Evolutionary conservation across 1,139 yeast species (phyloP).

Genomic region (Yarrowia galli): DNA sequence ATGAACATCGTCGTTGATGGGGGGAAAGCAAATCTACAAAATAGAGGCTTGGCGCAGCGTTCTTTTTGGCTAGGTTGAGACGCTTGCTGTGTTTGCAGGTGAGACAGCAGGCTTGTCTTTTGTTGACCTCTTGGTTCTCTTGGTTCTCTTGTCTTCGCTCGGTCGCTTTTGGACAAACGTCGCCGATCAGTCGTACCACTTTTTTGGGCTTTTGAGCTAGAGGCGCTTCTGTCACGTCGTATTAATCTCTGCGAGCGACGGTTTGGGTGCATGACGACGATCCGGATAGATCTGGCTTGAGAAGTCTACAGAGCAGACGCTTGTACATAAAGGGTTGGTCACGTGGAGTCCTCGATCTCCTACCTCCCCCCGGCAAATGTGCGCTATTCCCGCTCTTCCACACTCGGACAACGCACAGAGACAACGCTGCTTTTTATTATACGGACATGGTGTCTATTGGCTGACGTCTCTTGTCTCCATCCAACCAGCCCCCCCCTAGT

Average conservation of each 20-base stretch:
- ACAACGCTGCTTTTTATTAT: not conserved
- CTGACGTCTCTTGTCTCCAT: too few species aligned
- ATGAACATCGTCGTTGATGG: constrained; percentile 25
- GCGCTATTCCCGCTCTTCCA: too few species aligned
- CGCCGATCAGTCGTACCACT: constrained; percentile 37
- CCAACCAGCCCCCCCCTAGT: too few species aligned
- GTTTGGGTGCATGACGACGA: constrained; percentile 14
- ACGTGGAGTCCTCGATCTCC: too few species aligned
- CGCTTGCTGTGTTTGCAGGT: constrained; percentile 28
- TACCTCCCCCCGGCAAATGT: too few species aligned
- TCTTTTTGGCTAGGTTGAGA: not conserved
- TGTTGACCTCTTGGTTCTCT: not conserved
- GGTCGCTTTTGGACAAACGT: constrained; percentile 12
- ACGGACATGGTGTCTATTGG: not conserved
- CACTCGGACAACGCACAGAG: not conserved
- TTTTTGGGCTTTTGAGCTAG: constrained; percentile 8
- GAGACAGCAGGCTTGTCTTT: constrained; percentile 15
- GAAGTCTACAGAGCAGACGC: too few species aligned
- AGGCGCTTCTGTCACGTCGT: not conserved
- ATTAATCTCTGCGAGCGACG: not conserved
- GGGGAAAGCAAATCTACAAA: not conserved
- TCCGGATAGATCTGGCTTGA: constrained; percentile 34
- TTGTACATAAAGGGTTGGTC: too few species aligned
- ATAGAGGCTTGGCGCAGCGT: not conserved
- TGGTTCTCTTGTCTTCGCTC: not conserved